Evolutionary conservation across 208 protist species (phyloP).

Genomic region (Crithidia brevicula): DNA sequence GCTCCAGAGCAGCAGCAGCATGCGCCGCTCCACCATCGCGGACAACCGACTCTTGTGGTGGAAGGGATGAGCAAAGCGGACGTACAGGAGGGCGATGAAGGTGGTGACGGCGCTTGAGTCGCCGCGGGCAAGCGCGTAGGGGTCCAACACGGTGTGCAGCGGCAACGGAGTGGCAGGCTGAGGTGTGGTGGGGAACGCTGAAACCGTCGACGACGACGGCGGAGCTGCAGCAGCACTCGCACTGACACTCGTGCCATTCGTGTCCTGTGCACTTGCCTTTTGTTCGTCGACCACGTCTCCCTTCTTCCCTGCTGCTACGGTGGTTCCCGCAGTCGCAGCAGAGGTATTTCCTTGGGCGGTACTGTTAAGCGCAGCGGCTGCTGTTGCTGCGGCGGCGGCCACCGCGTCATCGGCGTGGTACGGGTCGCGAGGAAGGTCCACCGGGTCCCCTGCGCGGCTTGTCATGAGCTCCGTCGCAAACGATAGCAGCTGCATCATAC

Average conservation of each 20-base stretch:
- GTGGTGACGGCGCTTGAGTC: conserved; percentile 70
- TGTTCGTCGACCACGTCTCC: neutral
- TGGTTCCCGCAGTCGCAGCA: neutral
- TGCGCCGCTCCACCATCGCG: conserved; percentile 62
- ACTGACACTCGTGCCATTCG: no score
- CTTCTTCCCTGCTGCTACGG: no score
- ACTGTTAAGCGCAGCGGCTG: neutral
- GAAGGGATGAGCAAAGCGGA: conserved; percentile 88
- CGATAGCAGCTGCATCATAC: conserved; percentile 80
- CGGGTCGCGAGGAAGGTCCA: conserved; percentile 32
- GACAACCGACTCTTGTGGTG: conserved; percentile 84
- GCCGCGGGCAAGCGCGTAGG: conserved; percentile 70
- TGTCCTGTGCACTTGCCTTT: no score
- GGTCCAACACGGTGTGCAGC: conserved; percentile 79
- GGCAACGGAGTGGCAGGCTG: conserved; percentile 49
- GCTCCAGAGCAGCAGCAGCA: conserved; percentile 78
- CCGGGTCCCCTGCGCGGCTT: conserved; percentile 35
- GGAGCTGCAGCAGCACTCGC: no score
- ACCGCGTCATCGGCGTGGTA: conserved; percentile 26
- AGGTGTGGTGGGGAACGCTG: no score
- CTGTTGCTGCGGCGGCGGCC: neutral
- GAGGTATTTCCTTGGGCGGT: neutral
- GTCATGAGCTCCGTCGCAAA: conserved; percentile 87
- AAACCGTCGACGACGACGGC: no score
- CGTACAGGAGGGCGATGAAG: conserved; percentile 85